Base-by-base conservation (phyloP, 176 grass and related monocot genomes). In the Cenchrus purpureus region DNA sequence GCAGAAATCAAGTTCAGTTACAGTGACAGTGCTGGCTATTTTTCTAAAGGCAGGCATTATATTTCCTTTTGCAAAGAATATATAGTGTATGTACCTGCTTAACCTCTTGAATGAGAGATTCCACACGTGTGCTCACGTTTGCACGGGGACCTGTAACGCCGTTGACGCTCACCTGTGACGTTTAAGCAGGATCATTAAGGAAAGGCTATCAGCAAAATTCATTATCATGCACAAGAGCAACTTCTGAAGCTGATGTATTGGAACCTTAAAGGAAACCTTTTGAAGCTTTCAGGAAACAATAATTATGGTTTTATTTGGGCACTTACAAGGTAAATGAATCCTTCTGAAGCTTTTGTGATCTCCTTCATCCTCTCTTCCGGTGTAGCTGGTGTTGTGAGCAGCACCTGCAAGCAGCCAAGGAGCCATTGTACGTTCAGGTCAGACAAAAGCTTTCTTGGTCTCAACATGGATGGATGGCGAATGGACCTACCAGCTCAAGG, bases 121-220 rank as follows among this genome's bases (percentile, higher is more conserved):
- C 65, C 4, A 97, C 92, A 55, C 78, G 84, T 0, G 80, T 45
- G 83, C 83, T 92, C 60, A 97, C 95, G 67, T 75, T 80, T 73
- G 68, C 16, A 6, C 90, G 90, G 31, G 90, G 73, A 64, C 95
- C 95, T 51, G 95, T 94, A 22, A 97, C 95, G 73, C 95, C 95
- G 42, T 86, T 82, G 20, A 77, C 88, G 25, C 88, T 94, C 71
- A 94, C 92, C 94, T 94, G 58, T 6, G 0, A 22, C 19, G 9
- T 1, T 60, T 4, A 25, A 19, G n/a, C n/a, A 59, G 25, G 59
- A 31, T 32, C 31, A 32, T 32, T 32, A 32, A 32, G 31, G 22
- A 25, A 25, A 25, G 22, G 22, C 22, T 25, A 25, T 25, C 22
- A 25, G 22, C 22, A 25, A 25, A 25, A 25, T 25, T 25, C 22